Evolutionary conservation across 1,284 basidiomycete genomes (phyloP).

Genomic region (Puccinia brachypodii): DNA sequence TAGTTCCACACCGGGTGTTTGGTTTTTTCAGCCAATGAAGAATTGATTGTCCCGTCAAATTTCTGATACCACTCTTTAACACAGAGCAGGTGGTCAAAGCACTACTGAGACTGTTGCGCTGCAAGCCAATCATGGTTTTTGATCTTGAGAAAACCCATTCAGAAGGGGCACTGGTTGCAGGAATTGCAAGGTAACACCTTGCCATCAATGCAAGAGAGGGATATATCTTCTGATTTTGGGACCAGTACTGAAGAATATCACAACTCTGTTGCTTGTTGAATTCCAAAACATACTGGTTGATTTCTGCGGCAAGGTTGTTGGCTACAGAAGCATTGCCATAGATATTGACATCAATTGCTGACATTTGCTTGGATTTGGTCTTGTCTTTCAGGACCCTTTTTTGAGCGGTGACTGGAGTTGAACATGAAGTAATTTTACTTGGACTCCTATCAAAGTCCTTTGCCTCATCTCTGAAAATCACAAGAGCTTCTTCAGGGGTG

Average conservation of each 20-base stretch:
- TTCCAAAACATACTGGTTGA: background rate
- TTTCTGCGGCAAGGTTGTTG: background rate
- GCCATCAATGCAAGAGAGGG: background rate
- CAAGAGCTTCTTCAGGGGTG: background rate
- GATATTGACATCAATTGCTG: background rate
- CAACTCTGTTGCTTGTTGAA: background rate
- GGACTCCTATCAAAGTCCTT: background rate
- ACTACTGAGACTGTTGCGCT: background rate
- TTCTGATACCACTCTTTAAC: slow-evolving; percentile 6
- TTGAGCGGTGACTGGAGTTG: too few species aligned
- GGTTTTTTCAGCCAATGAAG: too few species aligned
- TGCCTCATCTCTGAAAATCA: background rate
- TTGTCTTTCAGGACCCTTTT: background rate
- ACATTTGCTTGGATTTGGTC: background rate
- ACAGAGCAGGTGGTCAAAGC: background rate
- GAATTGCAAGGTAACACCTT: background rate
- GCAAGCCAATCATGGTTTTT: background rate
- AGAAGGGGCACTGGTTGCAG: background rate
- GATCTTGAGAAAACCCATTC: background rate
- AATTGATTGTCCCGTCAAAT: too few species aligned
- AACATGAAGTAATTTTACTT: background rate
- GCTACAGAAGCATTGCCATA: background rate
- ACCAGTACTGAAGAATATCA: background rate
- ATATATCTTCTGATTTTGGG: background rate
- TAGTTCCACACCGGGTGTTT: too few species aligned